Percentiles rank a stretch among this genome's conserved stretches.
These are phyloP conservation scores for Salvia miltiorrhiza DNA, from an alignment of 257 asterid genomes.

Conservation along the genomic window DNA sequence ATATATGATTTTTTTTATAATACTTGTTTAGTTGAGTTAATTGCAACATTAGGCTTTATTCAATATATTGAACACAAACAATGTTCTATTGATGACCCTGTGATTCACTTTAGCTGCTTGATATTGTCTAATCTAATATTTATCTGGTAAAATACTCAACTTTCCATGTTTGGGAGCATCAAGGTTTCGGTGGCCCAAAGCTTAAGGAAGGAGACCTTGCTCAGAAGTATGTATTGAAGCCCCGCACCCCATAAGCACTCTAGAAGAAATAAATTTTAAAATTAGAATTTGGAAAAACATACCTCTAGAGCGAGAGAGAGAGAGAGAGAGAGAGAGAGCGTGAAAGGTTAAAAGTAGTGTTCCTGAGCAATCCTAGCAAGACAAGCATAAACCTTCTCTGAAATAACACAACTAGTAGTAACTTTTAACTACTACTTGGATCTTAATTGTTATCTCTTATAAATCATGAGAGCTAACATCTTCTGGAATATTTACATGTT, in stretches of 20 bases:
- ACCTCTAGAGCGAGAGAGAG: background rate
- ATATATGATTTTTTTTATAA: conserved; percentile 10
- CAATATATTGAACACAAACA: background rate
- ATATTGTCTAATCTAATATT: background rate
- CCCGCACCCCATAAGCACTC: background rate
- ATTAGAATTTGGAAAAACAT: background rate
- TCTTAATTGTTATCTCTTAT: conserved; percentile 1
- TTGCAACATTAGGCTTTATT: background rate
- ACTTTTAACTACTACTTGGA: conserved; percentile 1
- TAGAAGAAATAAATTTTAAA: background rate
- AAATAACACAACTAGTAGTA: conserved; percentile 7
- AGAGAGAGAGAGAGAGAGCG: no score
- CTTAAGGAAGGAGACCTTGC: background rate
- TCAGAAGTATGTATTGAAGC: background rate
- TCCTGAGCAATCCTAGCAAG: background rate
- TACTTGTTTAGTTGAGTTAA: conserved; percentile 12
- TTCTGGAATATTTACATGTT: background rate
- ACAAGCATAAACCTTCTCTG: background rate
- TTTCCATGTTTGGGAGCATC: background rate
- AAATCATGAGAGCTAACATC: conserved; percentile 4
- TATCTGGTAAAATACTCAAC: background rate
- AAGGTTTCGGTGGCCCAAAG: background rate
- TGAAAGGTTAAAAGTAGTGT: background rate
- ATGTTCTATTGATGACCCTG: background rate
- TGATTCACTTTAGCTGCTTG: conserved; percentile 11